Percentiles rank a stretch among this genome's conserved stretches.
Conservation (phyloP, 1,284 basidiomycete genomes). For the Thecaphora frezii region DNA sequence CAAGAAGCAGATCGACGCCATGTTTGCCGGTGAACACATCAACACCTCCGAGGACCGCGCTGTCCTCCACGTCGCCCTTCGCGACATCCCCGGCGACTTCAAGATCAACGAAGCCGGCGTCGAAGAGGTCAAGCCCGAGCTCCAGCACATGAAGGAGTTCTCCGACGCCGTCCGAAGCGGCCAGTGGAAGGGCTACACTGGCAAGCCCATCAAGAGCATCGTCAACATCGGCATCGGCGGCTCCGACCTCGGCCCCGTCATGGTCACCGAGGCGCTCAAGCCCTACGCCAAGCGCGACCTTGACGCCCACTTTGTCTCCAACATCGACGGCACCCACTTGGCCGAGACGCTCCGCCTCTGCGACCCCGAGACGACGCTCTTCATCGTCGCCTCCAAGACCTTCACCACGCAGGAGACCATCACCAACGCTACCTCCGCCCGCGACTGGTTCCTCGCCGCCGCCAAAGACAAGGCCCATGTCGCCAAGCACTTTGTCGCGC, state of each 20-base stretch:
- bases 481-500: slow-evolving; percentile 97
- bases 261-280: slow-evolving; percentile 97
- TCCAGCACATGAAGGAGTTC: slow-evolving; percentile 89
- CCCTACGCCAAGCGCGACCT: slow-evolving; percentile 87
- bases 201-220: slow-evolving; percentile 88
- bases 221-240: slow-evolving; percentile 99
- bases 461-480: slow-evolving; percentile 79
- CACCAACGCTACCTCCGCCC: slow-evolving; percentile 91
- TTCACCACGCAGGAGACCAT: slow-evolving; percentile 99
- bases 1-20: slow-evolving; percentile 82
- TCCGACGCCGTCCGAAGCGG: slow-evolving; percentile 81
- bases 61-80: slow-evolving; percentile 89
- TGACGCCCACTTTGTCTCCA: slow-evolving; percentile 86
- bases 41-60: slow-evolving; percentile 97
- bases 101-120: slow-evolving; percentile 77
- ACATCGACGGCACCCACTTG: slow-evolving; percentile 97
- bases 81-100: slow-evolving; percentile 72
- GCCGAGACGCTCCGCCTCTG: slow-evolving; percentile 81
- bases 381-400: slow-evolving; percentile 97
- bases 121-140: slow-evolving; percentile 78
- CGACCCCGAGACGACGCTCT: slow-evolving; percentile 89
- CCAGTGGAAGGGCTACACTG: slow-evolving; percentile 93
- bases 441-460: slow-evolving; percentile 85
- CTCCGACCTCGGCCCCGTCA: slow-evolving; percentile 94
- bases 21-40: slow-evolving; percentile 95